Evolutionary conservation across 192 early-diverging fungal genomes (phyloP).

Genomic region (Coemansia asiatica): DNA sequence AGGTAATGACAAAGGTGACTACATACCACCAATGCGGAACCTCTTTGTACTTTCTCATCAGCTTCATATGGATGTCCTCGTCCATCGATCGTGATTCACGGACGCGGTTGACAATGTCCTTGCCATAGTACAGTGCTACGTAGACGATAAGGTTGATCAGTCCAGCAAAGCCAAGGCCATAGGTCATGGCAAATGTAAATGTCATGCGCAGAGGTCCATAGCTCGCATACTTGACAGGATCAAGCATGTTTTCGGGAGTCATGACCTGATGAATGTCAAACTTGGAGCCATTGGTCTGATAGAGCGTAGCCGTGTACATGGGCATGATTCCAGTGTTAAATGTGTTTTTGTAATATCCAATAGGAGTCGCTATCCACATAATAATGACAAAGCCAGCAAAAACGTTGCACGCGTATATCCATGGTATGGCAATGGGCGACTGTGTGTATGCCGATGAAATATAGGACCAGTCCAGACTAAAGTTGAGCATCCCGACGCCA

Average conservation of each 20-base stretch:
- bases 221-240: slow-evolving; percentile 56
- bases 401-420: slow-evolving; percentile 68
- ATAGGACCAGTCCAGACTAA: slow-evolving; percentile 75
- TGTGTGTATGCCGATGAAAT: slow-evolving; percentile 59
- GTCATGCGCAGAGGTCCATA: slow-evolving; percentile 70
- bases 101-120: slow-evolving; percentile 64
- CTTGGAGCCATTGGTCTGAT: slow-evolving; percentile 55
- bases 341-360: slow-evolving; percentile 67
- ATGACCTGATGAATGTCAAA: slow-evolving; percentile 64
- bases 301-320: slow-evolving; percentile 64
- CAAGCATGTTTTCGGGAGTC: slow-evolving; percentile 56
- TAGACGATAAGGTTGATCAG: slow-evolving; percentile 69
- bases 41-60: slow-evolving; percentile 74
- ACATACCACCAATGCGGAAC: slow-evolving; percentile 77
- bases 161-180: slow-evolving; percentile 67
- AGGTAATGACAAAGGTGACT: slow-evolving; percentile 41
- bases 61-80: slow-evolving; percentile 72
- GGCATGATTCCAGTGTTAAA: slow-evolving; percentile 63
- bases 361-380: slow-evolving; percentile 74
- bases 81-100: slow-evolving; percentile 59
- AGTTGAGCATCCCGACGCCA: slow-evolving; percentile 70
- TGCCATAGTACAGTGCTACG: slow-evolving; percentile 63
- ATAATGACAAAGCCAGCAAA: slow-evolving; percentile 70
- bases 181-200: slow-evolving; percentile 67
- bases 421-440: slow-evolving; percentile 75